Percentiles rank a stretch among this genome's conserved stretches.
Conservation (phyloP, 1,284 basidiomycete genomes). For the Apiotrichum domesticum region DNA sequence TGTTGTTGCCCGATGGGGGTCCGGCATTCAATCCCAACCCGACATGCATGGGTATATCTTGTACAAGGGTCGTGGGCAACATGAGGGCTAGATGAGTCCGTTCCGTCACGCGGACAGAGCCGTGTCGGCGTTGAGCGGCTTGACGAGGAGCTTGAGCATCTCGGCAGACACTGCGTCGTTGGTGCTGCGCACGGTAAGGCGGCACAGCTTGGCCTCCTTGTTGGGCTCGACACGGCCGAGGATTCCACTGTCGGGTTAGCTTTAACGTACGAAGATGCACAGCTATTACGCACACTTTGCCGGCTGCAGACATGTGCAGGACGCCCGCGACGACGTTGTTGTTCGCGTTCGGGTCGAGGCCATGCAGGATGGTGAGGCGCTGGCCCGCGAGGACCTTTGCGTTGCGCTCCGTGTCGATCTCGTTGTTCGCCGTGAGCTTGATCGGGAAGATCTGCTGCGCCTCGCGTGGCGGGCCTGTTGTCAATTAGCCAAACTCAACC, state of each 20-base stretch:
- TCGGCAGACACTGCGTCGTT: slow-evolving; percentile 84
- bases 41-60: slow-evolving; percentile 2
- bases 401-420: slow-evolving; percentile 68
- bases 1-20: too few relatives aligned
- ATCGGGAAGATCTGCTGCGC: slow-evolving; percentile 83
- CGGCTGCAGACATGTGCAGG: slow-evolving; percentile 74
- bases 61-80: background rate
- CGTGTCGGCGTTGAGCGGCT: slow-evolving; percentile 40
- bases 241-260: slow-evolving; percentile 56
- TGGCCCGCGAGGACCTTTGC: slow-evolving; percentile 70
- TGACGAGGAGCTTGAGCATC: slow-evolving; percentile 55
- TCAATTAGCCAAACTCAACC: background rate
- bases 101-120: slow-evolving; percentile 10
- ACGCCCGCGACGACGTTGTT: slow-evolving; percentile 83
- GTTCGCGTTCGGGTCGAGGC: slow-evolving; percentile 74
- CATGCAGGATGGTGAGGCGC: slow-evolving; percentile 67
- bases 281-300: slow-evolving; percentile 61
- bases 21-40: background rate
- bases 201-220: slow-evolving; percentile 86
- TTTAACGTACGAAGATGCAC: background rate
- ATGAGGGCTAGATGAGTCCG: background rate
- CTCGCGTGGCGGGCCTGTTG: slow-evolving; percentile 67
- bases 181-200: slow-evolving; percentile 89
- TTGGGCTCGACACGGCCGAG: slow-evolving; percentile 90
- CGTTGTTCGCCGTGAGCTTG: slow-evolving; percentile 58